A percentile compares a stretch with the other conserved stretches of the same genome.
phyloP scores from a whole-genome alignment of 495 filamentous ascomycete species.

The Pseudomonodictys pantanalensis region DNA sequence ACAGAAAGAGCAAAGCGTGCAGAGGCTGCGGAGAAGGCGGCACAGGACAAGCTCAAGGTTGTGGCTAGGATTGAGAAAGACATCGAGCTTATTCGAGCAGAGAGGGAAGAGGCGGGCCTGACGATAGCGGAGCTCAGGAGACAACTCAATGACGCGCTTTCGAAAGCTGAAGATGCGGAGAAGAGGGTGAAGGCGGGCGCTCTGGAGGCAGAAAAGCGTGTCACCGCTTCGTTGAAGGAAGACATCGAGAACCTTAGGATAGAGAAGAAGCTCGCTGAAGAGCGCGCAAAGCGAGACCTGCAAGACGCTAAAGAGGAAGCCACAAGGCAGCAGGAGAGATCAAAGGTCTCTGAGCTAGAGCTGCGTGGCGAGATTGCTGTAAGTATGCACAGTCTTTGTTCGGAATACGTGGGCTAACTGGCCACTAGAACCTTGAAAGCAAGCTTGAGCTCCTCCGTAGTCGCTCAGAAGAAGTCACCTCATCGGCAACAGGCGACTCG shows the following conservation, averaged over 20 bases:
- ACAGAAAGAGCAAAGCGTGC: conserved; percentile 61
- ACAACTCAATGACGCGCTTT: conserved; percentile 65
- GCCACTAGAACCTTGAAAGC: conserved; percentile 69
- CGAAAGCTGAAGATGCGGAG: conserved; percentile 66
- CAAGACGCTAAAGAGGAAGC: conserved; percentile 66
- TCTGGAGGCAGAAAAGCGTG: conserved; percentile 65
- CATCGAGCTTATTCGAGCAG: conserved; percentile 61
- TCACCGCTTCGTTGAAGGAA: conserved; percentile 66
- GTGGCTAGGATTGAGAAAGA: conserved; percentile 69
- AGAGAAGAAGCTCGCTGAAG: conserved; percentile 72
- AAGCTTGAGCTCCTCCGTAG: conserved; percentile 85
- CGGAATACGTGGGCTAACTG: conserved; percentile 10
- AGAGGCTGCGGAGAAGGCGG: conserved; percentile 43
- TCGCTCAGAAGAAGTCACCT: conserved; percentile 85
- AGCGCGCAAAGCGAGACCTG: conserved; percentile 67
- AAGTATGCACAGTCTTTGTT: conserved; percentile 9
- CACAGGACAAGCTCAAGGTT: conserved; percentile 59
- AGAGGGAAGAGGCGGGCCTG: conserved; percentile 62
- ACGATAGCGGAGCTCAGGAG: conserved; percentile 67
- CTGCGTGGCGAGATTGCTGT: conserved; percentile 74
- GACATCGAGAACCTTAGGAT: conserved; percentile 66
- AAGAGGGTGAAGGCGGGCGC: conserved; percentile 63
- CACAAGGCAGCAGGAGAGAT: conserved; percentile 71
- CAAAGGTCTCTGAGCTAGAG: conserved; percentile 69
- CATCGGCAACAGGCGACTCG: conserved; percentile 73